These are phyloP conservation scores for Diddensiella santjacobensis DNA, from an alignment of 805 yeast species.

Conservation along the genomic window DNA sequence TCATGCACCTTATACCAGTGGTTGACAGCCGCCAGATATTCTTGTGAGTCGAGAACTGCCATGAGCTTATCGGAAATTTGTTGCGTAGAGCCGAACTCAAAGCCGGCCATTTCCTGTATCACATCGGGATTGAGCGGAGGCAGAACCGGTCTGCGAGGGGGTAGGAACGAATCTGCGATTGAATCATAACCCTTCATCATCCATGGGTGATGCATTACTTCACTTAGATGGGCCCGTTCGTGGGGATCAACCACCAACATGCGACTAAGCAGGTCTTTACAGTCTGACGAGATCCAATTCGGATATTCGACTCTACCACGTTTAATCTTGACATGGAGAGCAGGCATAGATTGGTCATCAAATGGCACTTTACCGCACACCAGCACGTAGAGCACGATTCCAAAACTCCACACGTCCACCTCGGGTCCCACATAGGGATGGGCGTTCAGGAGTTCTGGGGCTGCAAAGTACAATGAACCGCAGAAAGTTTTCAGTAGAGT, in stretches of 20 bases:
- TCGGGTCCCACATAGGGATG: slow-evolving; percentile 94
- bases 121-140: slow-evolving; percentile 66
- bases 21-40: slow-evolving; percentile 58
- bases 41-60: slow-evolving; percentile 55
- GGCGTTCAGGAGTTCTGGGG: slow-evolving; percentile 92
- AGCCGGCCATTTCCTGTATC: slow-evolving; percentile 66
- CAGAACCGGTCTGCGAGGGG: slow-evolving; percentile 69
- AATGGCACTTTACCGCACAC: slow-evolving; percentile 98
- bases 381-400: slow-evolving; percentile 89
- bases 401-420: slow-evolving; percentile 97
- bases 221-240: slow-evolving; percentile 72
- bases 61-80: slow-evolving; percentile 54
- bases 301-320: slow-evolving; percentile 93
- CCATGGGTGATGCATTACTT: slow-evolving; percentile 90
- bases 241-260: slow-evolving; percentile 91
- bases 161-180: slow-evolving; percentile 66
- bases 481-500: slow-evolving; percentile 85
- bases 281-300: slow-evolving; percentile 69
- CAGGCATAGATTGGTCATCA: slow-evolving; percentile 90
- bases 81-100: slow-evolving; percentile 73
- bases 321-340: slow-evolving; percentile 89
- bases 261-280: slow-evolving; percentile 71
- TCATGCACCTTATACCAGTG: slow-evolving; percentile 51
- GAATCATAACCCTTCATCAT: slow-evolving; percentile 83
- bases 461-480: slow-evolving; percentile 97